phyloP scores from a whole-genome alignment of 2,329 filamentous ascomycete species.

The Penicillium corylophilum region DNA sequence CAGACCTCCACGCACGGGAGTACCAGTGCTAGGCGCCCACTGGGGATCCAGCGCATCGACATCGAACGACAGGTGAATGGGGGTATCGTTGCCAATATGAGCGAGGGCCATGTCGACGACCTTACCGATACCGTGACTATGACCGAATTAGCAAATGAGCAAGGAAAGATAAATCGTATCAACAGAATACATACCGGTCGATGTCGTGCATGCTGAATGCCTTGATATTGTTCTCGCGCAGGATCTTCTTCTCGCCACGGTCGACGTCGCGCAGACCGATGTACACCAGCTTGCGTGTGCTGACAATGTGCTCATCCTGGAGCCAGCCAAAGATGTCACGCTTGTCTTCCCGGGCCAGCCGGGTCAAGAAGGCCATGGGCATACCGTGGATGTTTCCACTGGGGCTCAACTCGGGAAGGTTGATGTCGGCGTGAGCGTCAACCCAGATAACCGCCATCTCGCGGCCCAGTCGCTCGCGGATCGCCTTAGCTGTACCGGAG shows the following conservation, averaged over 20 bases:
- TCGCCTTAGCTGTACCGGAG: slow-evolving; percentile 80
- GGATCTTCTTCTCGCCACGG: slow-evolving; percentile 85
- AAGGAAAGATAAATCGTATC: background rate
- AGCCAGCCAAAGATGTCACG: slow-evolving; percentile 90
- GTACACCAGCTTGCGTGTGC: slow-evolving; percentile 85
- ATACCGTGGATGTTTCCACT: slow-evolving; percentile 98
- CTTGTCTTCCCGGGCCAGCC: slow-evolving; percentile 72
- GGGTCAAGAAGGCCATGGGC: slow-evolving; percentile 89
- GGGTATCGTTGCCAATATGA: slow-evolving; percentile 90
- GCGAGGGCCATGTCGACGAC: slow-evolving; percentile 98
- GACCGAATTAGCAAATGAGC: slow-evolving; percentile 4
- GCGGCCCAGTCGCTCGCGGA: slow-evolving; percentile 73
- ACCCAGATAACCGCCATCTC: slow-evolving; percentile 98
- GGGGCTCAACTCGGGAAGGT: slow-evolving; percentile 84
- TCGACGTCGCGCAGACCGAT: slow-evolving; percentile 95
- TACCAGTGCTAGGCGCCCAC: slow-evolving; percentile 95
- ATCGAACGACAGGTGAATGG: slow-evolving; percentile 96
- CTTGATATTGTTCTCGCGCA: slow-evolving; percentile 85
- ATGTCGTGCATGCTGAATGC: slow-evolving; percentile 99
- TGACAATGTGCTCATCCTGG: slow-evolving; percentile 58
- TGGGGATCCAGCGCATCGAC: slow-evolving; percentile 94
- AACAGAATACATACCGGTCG: slow-evolving; percentile 63
- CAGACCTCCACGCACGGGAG: slow-evolving; percentile 86
- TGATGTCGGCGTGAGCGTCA: slow-evolving; percentile 97
- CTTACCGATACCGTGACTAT: slow-evolving; percentile 83